phyloP scores from a whole-genome alignment of 1,284 basidiomycete genomes.

The Spongispora temasekensis region DNA sequence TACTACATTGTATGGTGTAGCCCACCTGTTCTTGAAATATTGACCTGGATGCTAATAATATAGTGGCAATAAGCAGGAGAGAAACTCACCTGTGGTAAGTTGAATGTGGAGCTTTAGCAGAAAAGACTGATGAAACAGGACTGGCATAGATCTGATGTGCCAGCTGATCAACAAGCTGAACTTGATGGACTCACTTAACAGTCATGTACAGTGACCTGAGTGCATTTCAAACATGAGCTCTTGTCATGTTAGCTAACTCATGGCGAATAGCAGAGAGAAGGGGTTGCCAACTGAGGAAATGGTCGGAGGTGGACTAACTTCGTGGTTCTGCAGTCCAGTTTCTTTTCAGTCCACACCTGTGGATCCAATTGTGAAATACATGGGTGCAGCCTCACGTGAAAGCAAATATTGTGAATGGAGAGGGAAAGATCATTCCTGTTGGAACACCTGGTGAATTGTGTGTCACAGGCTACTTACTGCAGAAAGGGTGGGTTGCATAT shows the following conservation, averaged over 20 bases:
- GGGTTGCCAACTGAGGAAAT: slow-evolving; percentile 25
- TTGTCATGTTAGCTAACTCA: slow-evolving; percentile 23
- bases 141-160: slow-evolving; percentile 80
- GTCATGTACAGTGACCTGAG: slow-evolving; percentile 86
- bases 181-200: slow-evolving; percentile 68
- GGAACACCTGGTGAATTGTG: slow-evolving; percentile 74
- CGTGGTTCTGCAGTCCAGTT: slow-evolving; percentile 57
- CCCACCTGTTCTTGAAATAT: slow-evolving; percentile 78
- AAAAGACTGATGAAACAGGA: slow-evolving; percentile 42
- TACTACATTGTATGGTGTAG: slow-evolving; percentile 82
- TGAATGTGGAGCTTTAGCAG: neutral
- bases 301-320: neutral
- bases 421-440: slow-evolving; percentile 66
- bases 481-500: slow-evolving; percentile 61
- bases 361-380: slow-evolving; percentile 71
- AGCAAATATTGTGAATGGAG: slow-evolving; percentile 67
- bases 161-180: slow-evolving; percentile 66
- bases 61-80: slow-evolving; percentile 50
- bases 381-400: slow-evolving; percentile 74
- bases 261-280: slow-evolving; percentile 55
- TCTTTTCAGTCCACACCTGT: slow-evolving; percentile 74
- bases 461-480: slow-evolving; percentile 74
- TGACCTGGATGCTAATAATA: slow-evolving; percentile 68
- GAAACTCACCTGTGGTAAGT: slow-evolving; percentile 52
- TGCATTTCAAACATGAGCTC: slow-evolving; percentile 39